Base-by-base conservation (phyloP, 1,284 basidiomycete genomes). In the Sporisorium graminicola region DNA sequence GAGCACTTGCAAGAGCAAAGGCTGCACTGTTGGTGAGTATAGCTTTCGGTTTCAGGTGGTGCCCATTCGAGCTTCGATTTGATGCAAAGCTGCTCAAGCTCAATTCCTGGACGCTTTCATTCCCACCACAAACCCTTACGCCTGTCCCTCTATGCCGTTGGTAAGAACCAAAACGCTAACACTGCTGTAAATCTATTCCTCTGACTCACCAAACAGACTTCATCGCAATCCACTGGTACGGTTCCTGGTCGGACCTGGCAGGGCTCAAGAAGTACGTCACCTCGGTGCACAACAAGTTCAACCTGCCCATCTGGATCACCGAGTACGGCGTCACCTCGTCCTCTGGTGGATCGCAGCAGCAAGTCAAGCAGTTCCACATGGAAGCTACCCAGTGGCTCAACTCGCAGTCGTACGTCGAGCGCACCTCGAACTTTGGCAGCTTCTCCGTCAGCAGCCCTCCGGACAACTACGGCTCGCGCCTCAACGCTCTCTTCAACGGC, bases 221-320 rank as follows among this genome's bases (percentile, higher is more conserved):
- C 50, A 77, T 81, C 31, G 83, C 83, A 27, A 71, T 84, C 53
- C 83, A 85, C 75, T 85, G 82, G 80, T 85, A 85, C 67, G 82
- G 82, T 18, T 52, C 67, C 9, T 73, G 64, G 61, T 29, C 62
- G 31, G 80, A 84, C 61, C 40, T 81, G 2, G 59, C 47, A 18
- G 52, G 65, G 1, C 65, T 84, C 46, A 77, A 80, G 46, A 53
- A 54, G 7, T 84, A 77, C 65, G 66, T 84, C 53, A 47, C 62
- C 16, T 65, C 59, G 10, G 63, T 82, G 16, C 69, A 69, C 72
- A 64, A 69, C 29, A 58, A 58, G 5, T 81, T 74, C 68, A 58
- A 62, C 27, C 44, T 67, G n/a, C 78, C 76, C 42, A 73, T 85
- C 63, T 85, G 83, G 83, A 50, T 85, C 46, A 83, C 82, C 52